phyloP scores from a whole-genome alignment of 2,329 filamentous ascomycete species.

The Bipolaris cookei region DNA sequence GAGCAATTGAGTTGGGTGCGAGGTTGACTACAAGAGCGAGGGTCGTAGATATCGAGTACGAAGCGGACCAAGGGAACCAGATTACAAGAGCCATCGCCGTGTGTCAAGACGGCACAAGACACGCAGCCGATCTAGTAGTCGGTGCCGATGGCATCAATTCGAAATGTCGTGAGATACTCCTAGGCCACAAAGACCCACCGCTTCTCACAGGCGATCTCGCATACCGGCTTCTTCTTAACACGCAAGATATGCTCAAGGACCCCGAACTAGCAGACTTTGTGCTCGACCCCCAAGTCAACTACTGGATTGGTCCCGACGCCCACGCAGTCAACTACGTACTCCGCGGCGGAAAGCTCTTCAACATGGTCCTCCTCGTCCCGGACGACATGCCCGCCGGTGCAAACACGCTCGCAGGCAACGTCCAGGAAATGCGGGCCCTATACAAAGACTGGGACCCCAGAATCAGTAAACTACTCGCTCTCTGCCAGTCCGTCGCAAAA shows the following conservation, averaged over 20 bases:
- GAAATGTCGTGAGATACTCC: slow-evolving; percentile 53
- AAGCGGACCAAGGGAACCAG: slow-evolving; percentile 23
- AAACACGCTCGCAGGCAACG: slow-evolving; percentile 57
- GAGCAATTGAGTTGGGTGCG: slow-evolving; percentile 58
- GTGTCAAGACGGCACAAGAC: slow-evolving; percentile 47
- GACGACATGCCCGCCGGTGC: slow-evolving; percentile 57
- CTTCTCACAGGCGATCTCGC: slow-evolving; percentile 59
- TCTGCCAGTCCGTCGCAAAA: slow-evolving; percentile 66
- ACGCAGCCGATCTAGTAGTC: slow-evolving; percentile 54
- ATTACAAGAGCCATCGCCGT: slow-evolving; percentile 51
- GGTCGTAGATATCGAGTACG: slow-evolving; percentile 53
- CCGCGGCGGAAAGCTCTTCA: slow-evolving; percentile 57
- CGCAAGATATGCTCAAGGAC: slow-evolving; percentile 55
- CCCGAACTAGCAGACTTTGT: slow-evolving; percentile 55
- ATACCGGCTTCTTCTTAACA: slow-evolving; percentile 57
- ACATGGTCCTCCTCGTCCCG: slow-evolving; percentile 60
- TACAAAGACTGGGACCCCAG: slow-evolving; percentile 65
- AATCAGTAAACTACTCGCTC: slow-evolving; percentile 60
- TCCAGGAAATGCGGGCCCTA: slow-evolving; percentile 61
- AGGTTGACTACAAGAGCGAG: slow-evolving; percentile 54
- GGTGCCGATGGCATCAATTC: slow-evolving; percentile 59
- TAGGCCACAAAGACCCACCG: slow-evolving; percentile 56
- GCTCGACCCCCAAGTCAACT: slow-evolving; percentile 58
- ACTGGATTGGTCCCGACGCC: slow-evolving; percentile 60
- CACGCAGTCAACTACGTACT: slow-evolving; percentile 61